Conservation (phyloP, 2,329 filamentous ascomycete genomes). For the Pseudogymnoascus sp. region DNA sequence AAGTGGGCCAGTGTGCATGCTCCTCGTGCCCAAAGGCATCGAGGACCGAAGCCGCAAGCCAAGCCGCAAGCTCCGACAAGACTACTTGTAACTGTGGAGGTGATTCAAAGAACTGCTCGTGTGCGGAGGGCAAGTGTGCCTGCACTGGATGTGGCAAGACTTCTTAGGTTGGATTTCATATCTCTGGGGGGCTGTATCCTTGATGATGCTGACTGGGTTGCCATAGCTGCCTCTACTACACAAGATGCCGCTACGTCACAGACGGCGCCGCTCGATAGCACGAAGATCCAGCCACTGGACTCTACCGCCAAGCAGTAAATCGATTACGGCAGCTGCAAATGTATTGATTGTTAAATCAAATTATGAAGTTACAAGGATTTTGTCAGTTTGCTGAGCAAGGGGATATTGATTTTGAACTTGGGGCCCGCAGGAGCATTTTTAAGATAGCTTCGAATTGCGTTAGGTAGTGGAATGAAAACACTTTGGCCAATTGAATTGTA, state of each 20-base stretch:
- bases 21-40: slow-evolving; percentile 21
- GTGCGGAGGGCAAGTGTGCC: slow-evolving; percentile 31
- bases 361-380: background rate
- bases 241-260: slow-evolving; percentile 17
- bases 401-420: background rate
- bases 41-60: slow-evolving; percentile 30
- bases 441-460: background rate
- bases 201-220: slow-evolving; percentile 17
- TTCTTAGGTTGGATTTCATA: slow-evolving; percentile 11
- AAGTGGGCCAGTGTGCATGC: slow-evolving; percentile 33
- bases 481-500: background rate
- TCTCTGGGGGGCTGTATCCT: slow-evolving; percentile 20
- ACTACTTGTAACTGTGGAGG: slow-evolving; percentile 36
- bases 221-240: slow-evolving; percentile 19
- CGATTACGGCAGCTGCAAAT: background rate
- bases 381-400: slow-evolving; percentile 3
- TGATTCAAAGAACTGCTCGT: slow-evolving; percentile 33
- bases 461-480: slow-evolving; percentile 7
- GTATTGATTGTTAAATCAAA: slow-evolving; percentile 9
- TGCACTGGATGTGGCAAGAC: background rate
- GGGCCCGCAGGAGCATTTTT: slow-evolving; percentile 12
- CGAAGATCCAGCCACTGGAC: slow-evolving; percentile 25
- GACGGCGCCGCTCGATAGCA: slow-evolving; percentile 20
- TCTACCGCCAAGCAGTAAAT: slow-evolving; percentile 6
- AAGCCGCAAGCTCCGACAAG: slow-evolving; percentile 34